These are phyloP conservation scores for Beta vulgaris DNA, from an alignment of 148 eudicot genomes.

Conservation along the genomic window DNA sequence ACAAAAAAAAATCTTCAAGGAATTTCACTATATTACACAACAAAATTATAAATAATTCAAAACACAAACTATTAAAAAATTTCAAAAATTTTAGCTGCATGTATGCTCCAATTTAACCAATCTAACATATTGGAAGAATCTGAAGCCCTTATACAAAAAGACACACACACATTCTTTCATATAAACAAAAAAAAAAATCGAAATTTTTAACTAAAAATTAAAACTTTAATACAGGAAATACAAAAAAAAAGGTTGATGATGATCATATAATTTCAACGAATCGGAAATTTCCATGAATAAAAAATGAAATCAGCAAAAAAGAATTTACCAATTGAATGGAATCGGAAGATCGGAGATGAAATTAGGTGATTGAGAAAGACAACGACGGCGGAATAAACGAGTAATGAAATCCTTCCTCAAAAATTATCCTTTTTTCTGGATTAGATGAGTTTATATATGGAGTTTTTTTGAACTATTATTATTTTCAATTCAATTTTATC, in stretches of 20 bases:
- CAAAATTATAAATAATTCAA: too few species aligned
- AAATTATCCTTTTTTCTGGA: neutral
- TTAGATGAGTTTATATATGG: neutral
- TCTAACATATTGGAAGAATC: neutral
- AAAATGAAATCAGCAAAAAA: neutral
- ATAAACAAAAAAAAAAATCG: neutral
- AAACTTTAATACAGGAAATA: neutral
- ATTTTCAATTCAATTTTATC: neutral
- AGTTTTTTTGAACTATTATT: too few species aligned
- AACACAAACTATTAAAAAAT: too few species aligned
- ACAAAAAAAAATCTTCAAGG: too few species aligned
- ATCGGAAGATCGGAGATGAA: neutral
- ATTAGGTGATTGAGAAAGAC: neutral
- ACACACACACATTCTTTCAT: neutral
- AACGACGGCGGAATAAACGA: neutral
- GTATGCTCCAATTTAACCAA: neutral
- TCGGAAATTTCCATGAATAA: neutral
- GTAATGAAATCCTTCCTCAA: neutral
- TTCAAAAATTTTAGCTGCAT: neutral
- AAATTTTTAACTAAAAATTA: neutral
- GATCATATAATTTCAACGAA: too few species aligned
- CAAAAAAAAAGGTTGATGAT: neutral
- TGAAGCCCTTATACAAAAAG: neutral
- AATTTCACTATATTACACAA: too few species aligned
- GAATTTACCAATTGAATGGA: neutral